phyloP scores from a whole-genome alignment of 352 stramenopile genomes.

The Elongisporangium anandrum region DNA sequence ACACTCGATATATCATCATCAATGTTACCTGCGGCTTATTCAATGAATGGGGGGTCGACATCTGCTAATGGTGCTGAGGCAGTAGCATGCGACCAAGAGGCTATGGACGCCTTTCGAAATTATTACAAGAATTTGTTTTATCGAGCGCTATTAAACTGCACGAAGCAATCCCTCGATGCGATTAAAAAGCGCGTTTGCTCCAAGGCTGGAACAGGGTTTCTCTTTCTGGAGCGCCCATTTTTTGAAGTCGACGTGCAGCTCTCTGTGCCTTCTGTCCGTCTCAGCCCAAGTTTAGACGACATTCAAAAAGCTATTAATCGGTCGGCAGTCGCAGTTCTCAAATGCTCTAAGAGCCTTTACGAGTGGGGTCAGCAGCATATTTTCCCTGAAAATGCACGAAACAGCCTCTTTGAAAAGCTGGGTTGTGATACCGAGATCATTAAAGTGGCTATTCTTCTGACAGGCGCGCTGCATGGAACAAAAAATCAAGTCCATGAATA shows the following conservation, averaged over 20 bases:
- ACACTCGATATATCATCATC: conserved; percentile 35
- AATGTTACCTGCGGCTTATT: not conserved
- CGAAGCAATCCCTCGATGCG: conserved; percentile 68
- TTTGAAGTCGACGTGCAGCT: conserved; percentile 87
- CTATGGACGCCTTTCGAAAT: conserved; percentile 43
- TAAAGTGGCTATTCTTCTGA: conserved; percentile 83
- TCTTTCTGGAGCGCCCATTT: conserved; percentile 82
- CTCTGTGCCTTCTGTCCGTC: conserved; percentile 68
- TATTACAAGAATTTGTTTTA: conserved; percentile 87
- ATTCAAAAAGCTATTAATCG: conserved; percentile 85
- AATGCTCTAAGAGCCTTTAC: conserved; percentile 76
- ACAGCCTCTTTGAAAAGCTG: conserved; percentile 78
- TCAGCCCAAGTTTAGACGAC: conserved; percentile 79
- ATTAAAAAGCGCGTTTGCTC: conserved; percentile 85
- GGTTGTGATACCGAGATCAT: conserved; percentile 88
- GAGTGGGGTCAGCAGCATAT: conserved; percentile 78
- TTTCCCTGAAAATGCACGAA: conserved; percentile 35
- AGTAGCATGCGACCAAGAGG: conserved; percentile 26
- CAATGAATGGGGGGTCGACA: not conserved
- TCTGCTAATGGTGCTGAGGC: not conserved
- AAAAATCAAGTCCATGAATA: conserved; percentile 86
- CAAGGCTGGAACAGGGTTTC: conserved; percentile 69
- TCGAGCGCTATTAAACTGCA: conserved; percentile 70
- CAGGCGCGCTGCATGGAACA: conserved; percentile 74
- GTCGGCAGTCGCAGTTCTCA: conserved; percentile 68